Evolutionary conservation across 2,329 filamentous ascomycete genomes (phyloP), one percentile per base, ranked within the genome.

Genomic region (Ophiognomonia clavigignenti-juglandacearum): DNA sequence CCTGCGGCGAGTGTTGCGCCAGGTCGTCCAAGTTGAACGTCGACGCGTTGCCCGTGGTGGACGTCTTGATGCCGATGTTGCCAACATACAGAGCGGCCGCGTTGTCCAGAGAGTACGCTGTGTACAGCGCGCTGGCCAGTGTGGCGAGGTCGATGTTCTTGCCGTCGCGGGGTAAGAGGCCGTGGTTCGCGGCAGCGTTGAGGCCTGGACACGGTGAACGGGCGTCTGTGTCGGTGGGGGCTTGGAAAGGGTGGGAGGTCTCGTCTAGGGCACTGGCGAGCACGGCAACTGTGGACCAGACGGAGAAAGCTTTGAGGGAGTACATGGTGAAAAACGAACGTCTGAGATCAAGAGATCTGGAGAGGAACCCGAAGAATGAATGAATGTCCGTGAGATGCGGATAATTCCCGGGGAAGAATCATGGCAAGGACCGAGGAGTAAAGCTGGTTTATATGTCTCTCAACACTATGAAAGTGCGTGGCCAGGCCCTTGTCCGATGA

Each of bases 1-100:
- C 45, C 8, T 47, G 45, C 1, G 45, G 45, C 11, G 1, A 18
- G 16, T 47, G 45, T 16, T 47, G 45, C n/a, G 31, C 27, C 19
- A 47, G 38, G 19, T 47, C 45, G 18, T 42, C 45, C 14, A 47
- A n/a, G 9, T 47, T 42, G 38, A 47, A 47, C 3, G 45, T 47
- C 2, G 45, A 42, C 8, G 45, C 31, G 24, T 47, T 20, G 23
- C 45, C 45, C 19, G 45, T 47, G 3, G 45, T 42, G 3, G 45
- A 47, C 4, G 45, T 29, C 38, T 35, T 7, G 13, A 47, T 29
- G 13, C 31, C 45, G 4, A 47, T n/a, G 38, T 32, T 42, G 3
- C 45, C 45, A 3, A 47, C 26, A 13, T 24, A 20, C 7, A n/a
- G 18, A 3, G 38, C 37, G 4, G 45, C 39, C 10, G 35, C 45